Percentiles rank a stretch among this genome's conserved stretches.
These are phyloP conservation scores for Daldinia childiae DNA, from an alignment of 495 filamentous ascomycete species.

Conservation along the genomic window DNA sequence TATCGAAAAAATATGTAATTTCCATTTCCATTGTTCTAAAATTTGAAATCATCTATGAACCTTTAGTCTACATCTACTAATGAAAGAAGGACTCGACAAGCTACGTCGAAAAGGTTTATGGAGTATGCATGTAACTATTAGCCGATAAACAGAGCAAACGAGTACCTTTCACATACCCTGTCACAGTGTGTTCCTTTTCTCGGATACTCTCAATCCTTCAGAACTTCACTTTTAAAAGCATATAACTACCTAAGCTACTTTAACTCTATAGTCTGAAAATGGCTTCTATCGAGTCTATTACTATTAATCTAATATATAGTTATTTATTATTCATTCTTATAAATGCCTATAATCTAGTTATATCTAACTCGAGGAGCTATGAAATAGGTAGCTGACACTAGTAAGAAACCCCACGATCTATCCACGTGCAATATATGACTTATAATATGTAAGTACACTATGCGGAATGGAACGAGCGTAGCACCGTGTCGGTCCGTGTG, in stretches of 20 bases:
- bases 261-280: background rate
- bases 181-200: slow-evolving; percentile 31
- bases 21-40: background rate
- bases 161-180: slow-evolving; percentile 17
- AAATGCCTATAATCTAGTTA: background rate
- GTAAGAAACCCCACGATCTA: background rate
- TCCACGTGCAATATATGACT: slow-evolving; percentile 1
- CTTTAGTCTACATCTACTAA: background rate
- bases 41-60: background rate
- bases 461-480: background rate
- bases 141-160: background rate
- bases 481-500: background rate
- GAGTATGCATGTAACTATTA: background rate
- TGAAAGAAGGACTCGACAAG: background rate
- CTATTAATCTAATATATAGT: background rate
- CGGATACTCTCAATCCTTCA: slow-evolving; percentile 27
- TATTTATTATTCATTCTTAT: background rate
- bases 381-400: background rate
- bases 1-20: background rate
- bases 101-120: background rate
- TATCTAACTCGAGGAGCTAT: background rate
- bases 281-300: background rate
- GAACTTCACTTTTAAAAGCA: slow-evolving; percentile 1
- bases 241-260: background rate
- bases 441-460: background rate